A percentile compares a stretch with the other conserved stretches of the same genome.
Evolutionary conservation across 2,329 filamentous ascomycete genomes (phyloP).

Genomic region (Xylariaceae sp.): DNA sequence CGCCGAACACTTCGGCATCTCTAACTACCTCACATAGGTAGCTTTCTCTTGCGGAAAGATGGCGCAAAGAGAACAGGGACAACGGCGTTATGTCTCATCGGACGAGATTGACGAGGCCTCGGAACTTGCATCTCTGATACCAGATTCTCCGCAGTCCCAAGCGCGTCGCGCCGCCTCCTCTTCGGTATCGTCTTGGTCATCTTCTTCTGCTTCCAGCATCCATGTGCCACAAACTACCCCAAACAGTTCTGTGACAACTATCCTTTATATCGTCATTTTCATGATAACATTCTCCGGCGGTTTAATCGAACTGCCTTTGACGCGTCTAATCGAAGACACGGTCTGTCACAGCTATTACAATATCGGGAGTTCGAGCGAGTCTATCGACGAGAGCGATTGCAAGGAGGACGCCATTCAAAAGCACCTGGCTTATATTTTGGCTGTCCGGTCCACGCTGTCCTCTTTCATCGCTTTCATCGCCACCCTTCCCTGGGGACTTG

Average conservation of each 20-base stretch:
- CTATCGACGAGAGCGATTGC: conserved; percentile 37
- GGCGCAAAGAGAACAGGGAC: conserved; percentile 1
- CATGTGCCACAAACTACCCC: conserved; percentile 27
- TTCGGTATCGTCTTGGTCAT: conserved; percentile 22
- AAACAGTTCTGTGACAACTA: conserved; percentile 28
- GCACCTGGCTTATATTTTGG: conserved; percentile 36
- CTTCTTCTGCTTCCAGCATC: conserved; percentile 20
- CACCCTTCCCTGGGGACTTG: conserved; percentile 39
- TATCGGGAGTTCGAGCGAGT: not conserved
- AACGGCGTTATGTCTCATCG: conserved; percentile 4
- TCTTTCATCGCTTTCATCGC: conserved; percentile 34
- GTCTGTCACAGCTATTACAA: conserved; percentile 38
- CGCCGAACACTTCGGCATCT: not conserved
- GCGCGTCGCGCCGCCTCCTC: conserved; percentile 17
- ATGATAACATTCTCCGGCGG: conserved; percentile 30
- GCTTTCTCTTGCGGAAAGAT: not conserved
- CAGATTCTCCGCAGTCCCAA: conserved; percentile 9
- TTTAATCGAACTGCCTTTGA: conserved; percentile 33
- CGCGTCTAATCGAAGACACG: conserved; percentile 38
- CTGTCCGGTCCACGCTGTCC: conserved; percentile 29
- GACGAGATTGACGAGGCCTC: conserved; percentile 7
- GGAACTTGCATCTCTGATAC: conserved; percentile 10
- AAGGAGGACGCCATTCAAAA: conserved; percentile 36
- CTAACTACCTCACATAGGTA: not conserved
- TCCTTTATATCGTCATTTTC: conserved; percentile 35